phyloP scores from a whole-genome alignment of 805 yeast genomes.

The Saitoella complicata region DNA sequence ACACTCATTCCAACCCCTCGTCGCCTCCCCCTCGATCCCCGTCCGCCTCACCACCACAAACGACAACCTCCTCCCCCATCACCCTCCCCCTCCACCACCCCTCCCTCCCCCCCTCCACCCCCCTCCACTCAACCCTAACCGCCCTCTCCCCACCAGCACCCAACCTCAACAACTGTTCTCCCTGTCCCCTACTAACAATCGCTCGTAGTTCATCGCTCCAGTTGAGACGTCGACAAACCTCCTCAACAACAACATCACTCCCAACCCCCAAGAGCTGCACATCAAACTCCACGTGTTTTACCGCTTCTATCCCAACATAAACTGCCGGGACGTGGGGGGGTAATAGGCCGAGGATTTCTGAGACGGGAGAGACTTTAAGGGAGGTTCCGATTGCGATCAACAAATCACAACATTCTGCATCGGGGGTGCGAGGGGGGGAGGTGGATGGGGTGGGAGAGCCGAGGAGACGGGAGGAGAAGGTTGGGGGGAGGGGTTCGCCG shows the following conservation, averaged over 20 bases:
- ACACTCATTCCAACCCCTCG: too few relatives aligned
- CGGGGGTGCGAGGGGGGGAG: constrained; percentile 34
- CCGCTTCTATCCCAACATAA: constrained; percentile 60
- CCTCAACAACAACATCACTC: constrained; percentile 69
- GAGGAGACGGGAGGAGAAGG: constrained; percentile 38
- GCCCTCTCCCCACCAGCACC: too few relatives aligned
- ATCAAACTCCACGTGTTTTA: constrained; percentile 65
- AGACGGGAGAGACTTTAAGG: constrained; percentile 80
- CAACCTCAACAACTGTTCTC: too few relatives aligned
- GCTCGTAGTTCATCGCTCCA: constrained; percentile 41
- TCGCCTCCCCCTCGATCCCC: too few relatives aligned
- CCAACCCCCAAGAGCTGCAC: constrained; percentile 49
- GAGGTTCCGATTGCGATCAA: constrained; percentile 81
- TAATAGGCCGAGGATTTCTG: constrained; percentile 64
- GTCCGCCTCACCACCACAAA: too few relatives aligned
- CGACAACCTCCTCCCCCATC: too few relatives aligned
- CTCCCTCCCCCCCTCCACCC: too few relatives aligned
- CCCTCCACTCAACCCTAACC: too few relatives aligned
- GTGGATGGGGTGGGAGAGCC: constrained; percentile 53
- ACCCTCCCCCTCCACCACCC: too few relatives aligned
- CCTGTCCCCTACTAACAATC: too few relatives aligned
- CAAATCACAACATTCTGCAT: constrained; percentile 55
- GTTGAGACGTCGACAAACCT: constrained; percentile 37
- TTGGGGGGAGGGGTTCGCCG: constrained; percentile 65
- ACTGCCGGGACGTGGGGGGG: constrained; percentile 68